These are phyloP conservation scores for Verticillium tricorpus DNA, from an alignment of 2,329 filamentous ascomycete species.

Conservation along the genomic window DNA sequence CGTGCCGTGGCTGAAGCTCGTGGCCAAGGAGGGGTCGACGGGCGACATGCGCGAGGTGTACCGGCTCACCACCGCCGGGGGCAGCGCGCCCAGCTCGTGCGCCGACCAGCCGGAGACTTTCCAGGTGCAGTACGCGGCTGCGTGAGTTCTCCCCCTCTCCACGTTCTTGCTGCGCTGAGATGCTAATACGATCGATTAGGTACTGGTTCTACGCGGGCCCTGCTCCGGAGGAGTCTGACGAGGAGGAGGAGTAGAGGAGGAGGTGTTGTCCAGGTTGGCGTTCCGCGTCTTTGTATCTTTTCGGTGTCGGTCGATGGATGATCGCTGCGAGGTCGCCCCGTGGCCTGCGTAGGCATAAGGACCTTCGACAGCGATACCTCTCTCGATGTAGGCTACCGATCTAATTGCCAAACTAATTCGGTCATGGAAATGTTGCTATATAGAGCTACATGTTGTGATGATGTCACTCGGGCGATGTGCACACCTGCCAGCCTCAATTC, in stretches of 20 bases:
- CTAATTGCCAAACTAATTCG: too few relatives aligned
- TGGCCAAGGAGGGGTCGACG: slow-evolving; percentile 48
- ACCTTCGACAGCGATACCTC: too few relatives aligned
- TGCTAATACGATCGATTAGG: slow-evolving; percentile 13
- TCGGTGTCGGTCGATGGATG: too few relatives aligned
- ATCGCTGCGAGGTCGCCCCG: too few relatives aligned
- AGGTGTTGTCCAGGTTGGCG: too few relatives aligned
- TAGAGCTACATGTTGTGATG: too few relatives aligned
- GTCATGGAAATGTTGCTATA: too few relatives aligned
- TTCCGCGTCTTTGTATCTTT: too few relatives aligned
- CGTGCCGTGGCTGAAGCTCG: slow-evolving; percentile 77
- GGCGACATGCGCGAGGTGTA: slow-evolving; percentile 71
- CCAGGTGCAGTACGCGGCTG: slow-evolving; percentile 73
- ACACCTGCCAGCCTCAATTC: too few relatives aligned
- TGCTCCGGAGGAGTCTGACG: background rate
- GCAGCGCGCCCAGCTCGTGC: slow-evolving; percentile 70
- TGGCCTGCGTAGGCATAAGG: too few relatives aligned
- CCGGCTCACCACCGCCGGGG: slow-evolving; percentile 78
- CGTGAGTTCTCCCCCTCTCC: slow-evolving; percentile 55
- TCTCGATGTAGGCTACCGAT: too few relatives aligned
- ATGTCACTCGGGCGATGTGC: too few relatives aligned
- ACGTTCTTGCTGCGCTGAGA: background rate
- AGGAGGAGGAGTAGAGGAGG: background rate
- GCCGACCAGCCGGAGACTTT: slow-evolving; percentile 59
- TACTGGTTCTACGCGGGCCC: slow-evolving; percentile 32